phyloP scores from a whole-genome alignment of 2,329 filamentous ascomycete genomes.

The Botryotinia narcissicola region DNA sequence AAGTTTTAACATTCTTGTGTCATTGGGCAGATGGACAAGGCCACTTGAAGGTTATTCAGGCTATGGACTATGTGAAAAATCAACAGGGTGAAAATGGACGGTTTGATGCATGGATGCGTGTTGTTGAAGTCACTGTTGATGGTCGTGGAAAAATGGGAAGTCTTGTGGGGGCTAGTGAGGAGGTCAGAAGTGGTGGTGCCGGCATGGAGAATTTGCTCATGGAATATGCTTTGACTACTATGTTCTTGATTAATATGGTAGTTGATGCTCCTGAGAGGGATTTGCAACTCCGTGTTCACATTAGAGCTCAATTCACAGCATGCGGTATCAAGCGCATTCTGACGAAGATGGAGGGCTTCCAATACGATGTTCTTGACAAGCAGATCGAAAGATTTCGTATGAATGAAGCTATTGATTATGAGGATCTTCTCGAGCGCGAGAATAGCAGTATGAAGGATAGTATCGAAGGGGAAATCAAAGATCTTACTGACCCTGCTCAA shows the following conservation, averaged over 20 bases:
- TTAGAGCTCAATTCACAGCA: slow-evolving; percentile 91
- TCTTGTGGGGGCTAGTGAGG: slow-evolving; percentile 92
- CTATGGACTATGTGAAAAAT: slow-evolving; percentile 85
- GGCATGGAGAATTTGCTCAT: slow-evolving; percentile 98
- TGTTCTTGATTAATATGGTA: slow-evolving; percentile 95
- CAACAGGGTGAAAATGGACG: slow-evolving; percentile 88
- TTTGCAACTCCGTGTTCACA: slow-evolving; percentile 86
- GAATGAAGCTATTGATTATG: slow-evolving; percentile 97
- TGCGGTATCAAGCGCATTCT: slow-evolving; percentile 93
- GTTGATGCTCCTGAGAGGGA: slow-evolving; percentile 88
- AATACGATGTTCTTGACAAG: slow-evolving; percentile 98
- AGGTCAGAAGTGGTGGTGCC: slow-evolving; percentile 91
- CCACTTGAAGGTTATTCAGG: slow-evolving; percentile 89
- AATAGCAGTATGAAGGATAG: slow-evolving; percentile 87
- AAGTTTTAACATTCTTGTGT: slow-evolving; percentile 93
- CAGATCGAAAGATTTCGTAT: slow-evolving; percentile 90
- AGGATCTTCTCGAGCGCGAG: slow-evolving; percentile 91
- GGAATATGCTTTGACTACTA: slow-evolving; percentile 95
- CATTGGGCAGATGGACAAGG: slow-evolving; percentile 89
- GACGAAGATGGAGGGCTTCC: slow-evolving; percentile 96
- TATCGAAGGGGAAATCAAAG: slow-evolving; percentile 65
- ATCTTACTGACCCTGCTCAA: slow-evolving; percentile 87
- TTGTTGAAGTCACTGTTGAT: slow-evolving; percentile 95
- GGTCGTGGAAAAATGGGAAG: slow-evolving; percentile 98
- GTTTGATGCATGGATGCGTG: slow-evolving; percentile 98